A percentile compares a stretch with the other conserved stretches of the same genome.
These are phyloP conservation scores for Nicotiana sylvestris DNA, from an alignment of 257 asterid species.

Conservation along the genomic window DNA sequence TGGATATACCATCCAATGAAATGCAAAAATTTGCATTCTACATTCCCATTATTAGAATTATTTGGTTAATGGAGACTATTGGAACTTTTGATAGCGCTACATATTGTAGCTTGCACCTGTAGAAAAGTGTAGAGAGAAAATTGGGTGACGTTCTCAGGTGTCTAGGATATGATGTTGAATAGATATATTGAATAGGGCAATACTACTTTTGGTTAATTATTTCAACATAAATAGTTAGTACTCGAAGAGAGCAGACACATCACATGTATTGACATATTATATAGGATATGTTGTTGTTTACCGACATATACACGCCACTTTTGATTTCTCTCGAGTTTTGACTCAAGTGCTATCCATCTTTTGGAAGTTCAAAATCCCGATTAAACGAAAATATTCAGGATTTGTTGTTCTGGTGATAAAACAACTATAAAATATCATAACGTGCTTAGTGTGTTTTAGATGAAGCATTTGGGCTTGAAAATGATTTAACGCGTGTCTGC, in stretches of 20 bases:
- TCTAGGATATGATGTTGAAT: neutral
- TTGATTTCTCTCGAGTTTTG: neutral
- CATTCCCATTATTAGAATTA: neutral
- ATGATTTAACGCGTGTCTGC: no score
- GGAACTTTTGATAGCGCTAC: neutral
- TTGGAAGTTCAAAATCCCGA: neutral
- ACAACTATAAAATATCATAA: neutral
- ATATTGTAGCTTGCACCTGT: neutral
- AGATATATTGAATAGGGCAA: neutral
- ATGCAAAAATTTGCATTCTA: neutral
- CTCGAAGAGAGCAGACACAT: neutral
- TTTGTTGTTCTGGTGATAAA: neutral
- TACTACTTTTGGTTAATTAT: neutral
- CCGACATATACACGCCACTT: neutral
- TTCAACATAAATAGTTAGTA: neutral
- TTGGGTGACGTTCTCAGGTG: neutral
- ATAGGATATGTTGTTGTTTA: neutral
- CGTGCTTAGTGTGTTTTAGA: no score
- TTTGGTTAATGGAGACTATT: neutral
- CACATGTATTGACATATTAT: neutral
- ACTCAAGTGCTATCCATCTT: neutral
- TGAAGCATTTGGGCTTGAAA: no score
- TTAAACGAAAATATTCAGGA: neutral
- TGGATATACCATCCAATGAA: neutral
- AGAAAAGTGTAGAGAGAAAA: neutral